A percentile compares a stretch with the other conserved stretches of the same genome.
These are phyloP conservation scores for Boletus vermiculosoides DNA, from an alignment of 768 basidiomycete genomes.

Conservation along the genomic window DNA sequence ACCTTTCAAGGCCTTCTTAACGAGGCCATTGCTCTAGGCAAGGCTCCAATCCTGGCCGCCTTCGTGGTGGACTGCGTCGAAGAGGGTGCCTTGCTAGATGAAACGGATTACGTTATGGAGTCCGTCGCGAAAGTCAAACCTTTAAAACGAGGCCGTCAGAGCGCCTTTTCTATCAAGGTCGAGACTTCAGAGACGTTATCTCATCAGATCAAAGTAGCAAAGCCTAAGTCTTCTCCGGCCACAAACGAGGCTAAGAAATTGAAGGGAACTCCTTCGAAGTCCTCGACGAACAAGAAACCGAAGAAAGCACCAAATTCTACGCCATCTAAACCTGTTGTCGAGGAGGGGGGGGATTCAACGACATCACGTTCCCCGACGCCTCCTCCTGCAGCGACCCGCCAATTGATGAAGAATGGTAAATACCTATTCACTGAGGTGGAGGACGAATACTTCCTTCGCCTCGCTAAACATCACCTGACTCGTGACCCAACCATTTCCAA, in stretches of 20 bases:
- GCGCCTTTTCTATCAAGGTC: constrained; percentile 10
- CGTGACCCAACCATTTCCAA: constrained; percentile 47
- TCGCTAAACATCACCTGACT: constrained; percentile 45
- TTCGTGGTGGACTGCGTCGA: constrained; percentile 56
- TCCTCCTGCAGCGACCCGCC: constrained; percentile 38
- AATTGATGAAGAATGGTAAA: constrained; percentile 26
- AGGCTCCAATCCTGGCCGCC: constrained; percentile 48
- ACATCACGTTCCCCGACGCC: constrained; percentile 43
- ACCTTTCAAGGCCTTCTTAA: constrained; percentile 49
- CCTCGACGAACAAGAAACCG: constrained; percentile 2
- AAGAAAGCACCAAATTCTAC: constrained; percentile 3
- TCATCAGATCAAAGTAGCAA: constrained; percentile 2
- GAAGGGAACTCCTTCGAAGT: constrained; percentile 9
- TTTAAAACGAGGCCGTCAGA: constrained; percentile 27
- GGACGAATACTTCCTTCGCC: constrained; percentile 44
- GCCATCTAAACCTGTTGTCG: background rate
- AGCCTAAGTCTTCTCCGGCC: constrained; percentile 6
- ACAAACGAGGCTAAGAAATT: background rate
- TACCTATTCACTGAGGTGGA: constrained; percentile 54
- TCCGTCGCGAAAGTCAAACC: constrained; percentile 20
- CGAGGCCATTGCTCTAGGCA: constrained; percentile 35
- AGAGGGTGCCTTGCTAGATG: constrained; percentile 43
- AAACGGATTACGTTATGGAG: constrained; percentile 45
- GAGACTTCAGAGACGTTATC: constrained; percentile 10
- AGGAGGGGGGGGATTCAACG: constrained; percentile 1